Evolutionary conservation across 768 basidiomycete genomes (phyloP).

Genomic region (Phylloporus rhodoxanthus): DNA sequence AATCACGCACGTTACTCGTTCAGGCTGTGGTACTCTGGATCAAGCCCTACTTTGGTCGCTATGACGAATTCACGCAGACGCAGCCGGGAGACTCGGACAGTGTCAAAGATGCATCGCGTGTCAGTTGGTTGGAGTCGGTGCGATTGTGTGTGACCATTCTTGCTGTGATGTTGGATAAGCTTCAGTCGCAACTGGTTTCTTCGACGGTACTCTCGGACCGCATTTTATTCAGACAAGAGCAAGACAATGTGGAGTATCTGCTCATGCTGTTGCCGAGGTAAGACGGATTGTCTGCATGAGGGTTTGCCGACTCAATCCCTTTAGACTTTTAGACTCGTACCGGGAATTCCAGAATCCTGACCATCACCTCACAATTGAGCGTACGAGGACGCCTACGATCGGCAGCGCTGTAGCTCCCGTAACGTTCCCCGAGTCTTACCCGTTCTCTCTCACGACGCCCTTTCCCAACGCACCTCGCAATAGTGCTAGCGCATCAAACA

Average conservation of each 20-base stretch:
- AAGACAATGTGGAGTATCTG: slow-evolving; percentile 87
- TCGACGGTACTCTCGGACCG: slow-evolving; percentile 59
- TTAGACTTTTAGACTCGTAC: slow-evolving; percentile 81
- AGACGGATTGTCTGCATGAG: slow-evolving; percentile 13
- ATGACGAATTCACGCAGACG: slow-evolving; percentile 71
- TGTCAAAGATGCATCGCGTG: slow-evolving; percentile 64
- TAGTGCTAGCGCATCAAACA: slow-evolving; percentile 35
- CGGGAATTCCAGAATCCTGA: slow-evolving; percentile 69
- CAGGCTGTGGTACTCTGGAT: slow-evolving; percentile 91
- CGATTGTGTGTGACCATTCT: slow-evolving; percentile 87
- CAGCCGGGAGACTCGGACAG: slow-evolving; percentile 61
- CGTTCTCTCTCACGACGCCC: slow-evolving; percentile 74
- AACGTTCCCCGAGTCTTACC: slow-evolving; percentile 91
- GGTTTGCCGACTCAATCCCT: slow-evolving; percentile 4
- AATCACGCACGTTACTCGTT: slow-evolving; percentile 73
- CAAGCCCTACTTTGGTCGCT: slow-evolving; percentile 89
- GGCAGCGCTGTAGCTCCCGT: slow-evolving; percentile 58
- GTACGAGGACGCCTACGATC: slow-evolving; percentile 54
- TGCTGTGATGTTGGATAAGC: slow-evolving; percentile 83
- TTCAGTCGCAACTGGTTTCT: slow-evolving; percentile 73
- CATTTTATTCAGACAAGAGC: slow-evolving; percentile 64
- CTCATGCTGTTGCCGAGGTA: slow-evolving; percentile 80
- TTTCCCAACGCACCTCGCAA: slow-evolving; percentile 51
- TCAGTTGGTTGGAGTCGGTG: slow-evolving; percentile 85
- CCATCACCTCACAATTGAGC: slow-evolving; percentile 65